Conservation (phyloP, 495 filamentous ascomycete genomes). For the Rostrohypoxylon terebratum region DNA sequence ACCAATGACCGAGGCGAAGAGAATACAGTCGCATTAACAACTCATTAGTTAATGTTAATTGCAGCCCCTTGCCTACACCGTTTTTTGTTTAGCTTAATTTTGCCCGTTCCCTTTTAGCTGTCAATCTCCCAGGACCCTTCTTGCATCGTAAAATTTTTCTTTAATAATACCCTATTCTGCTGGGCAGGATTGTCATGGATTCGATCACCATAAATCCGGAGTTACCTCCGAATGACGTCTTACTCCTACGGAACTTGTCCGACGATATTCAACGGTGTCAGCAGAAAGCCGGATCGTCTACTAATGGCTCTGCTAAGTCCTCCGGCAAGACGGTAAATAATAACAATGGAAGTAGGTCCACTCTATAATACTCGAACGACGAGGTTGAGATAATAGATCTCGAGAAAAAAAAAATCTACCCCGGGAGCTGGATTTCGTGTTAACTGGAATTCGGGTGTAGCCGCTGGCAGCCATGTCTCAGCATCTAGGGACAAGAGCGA, state of each 20-base stretch:
- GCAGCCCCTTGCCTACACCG: constrained; percentile 32
- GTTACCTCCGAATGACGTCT: constrained; percentile 61
- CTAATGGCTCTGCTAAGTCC: constrained; percentile 16
- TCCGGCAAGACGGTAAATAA: constrained; percentile 14
- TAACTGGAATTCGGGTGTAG: constrained; percentile 29
- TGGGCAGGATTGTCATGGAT: constrained; percentile 43
- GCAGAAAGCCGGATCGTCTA: constrained; percentile 14
- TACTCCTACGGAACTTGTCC: constrained; percentile 64
- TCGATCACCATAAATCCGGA: constrained; percentile 57
- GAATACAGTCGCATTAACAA: constrained; percentile 9
- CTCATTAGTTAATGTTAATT: constrained; percentile 15
- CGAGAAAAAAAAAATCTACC: constrained; percentile 10
- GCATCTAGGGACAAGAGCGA: constrained; percentile 38
- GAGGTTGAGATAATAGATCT: constrained; percentile 21
- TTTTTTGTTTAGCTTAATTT: constrained; percentile 7
- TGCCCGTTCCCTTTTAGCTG: constrained; percentile 7
- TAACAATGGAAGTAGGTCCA: constrained; percentile 32
- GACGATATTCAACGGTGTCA: constrained; percentile 47
- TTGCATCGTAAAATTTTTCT: neutral
- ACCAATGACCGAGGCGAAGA: neutral
- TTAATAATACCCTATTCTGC: constrained; percentile 24
- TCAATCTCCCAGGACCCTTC: constrained; percentile 1
- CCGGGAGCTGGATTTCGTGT: constrained; percentile 24
- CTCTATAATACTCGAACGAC: constrained; percentile 28
- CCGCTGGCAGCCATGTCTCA: constrained; percentile 14